These are phyloP conservation scores for Simmondsia chinensis DNA, from an alignment of 148 eudicot species.

Conservation along the genomic window DNA sequence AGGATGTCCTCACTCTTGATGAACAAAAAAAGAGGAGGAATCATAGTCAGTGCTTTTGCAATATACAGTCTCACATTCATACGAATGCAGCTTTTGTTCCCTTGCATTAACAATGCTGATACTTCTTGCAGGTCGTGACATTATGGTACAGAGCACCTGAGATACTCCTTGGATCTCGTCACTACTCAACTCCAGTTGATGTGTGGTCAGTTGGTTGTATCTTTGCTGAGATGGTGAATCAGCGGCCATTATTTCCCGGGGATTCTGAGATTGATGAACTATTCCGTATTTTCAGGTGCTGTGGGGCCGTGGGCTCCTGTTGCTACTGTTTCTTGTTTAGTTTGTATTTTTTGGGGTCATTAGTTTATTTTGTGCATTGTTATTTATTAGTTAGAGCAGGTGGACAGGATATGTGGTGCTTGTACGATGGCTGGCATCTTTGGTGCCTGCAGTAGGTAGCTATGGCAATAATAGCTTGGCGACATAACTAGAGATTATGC, in stretches of 20 bases:
- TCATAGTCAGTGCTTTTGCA: no score
- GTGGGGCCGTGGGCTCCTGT: background rate
- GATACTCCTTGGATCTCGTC: constrained; percentile 86
- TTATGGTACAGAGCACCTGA: constrained; percentile 99
- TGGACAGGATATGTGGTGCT: no score
- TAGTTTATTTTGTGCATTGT: no score
- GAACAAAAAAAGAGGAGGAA: no score
- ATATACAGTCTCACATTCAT: no score
- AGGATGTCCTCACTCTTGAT: no score
- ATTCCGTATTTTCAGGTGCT: constrained; percentile 87
- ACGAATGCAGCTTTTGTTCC: no score
- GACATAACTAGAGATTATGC: no score
- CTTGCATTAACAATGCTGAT: constrained; percentile 5
- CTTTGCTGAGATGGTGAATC: constrained; percentile 98
- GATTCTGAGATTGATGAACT: constrained; percentile 89
- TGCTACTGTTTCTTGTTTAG: background rate
- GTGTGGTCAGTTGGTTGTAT: constrained; percentile 98
- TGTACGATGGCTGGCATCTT: no score
- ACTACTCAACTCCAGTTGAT: constrained; percentile 96
- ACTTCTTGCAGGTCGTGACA: constrained; percentile 73
- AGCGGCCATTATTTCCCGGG: constrained; percentile 84
- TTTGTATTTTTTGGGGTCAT: background rate
- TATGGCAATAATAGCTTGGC: no score
- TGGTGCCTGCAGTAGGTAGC: no score
- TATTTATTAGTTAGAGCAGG: no score